Conservation (phyloP, 2,329 filamentous ascomycete species). For the Fusarium chuoi region DNA sequence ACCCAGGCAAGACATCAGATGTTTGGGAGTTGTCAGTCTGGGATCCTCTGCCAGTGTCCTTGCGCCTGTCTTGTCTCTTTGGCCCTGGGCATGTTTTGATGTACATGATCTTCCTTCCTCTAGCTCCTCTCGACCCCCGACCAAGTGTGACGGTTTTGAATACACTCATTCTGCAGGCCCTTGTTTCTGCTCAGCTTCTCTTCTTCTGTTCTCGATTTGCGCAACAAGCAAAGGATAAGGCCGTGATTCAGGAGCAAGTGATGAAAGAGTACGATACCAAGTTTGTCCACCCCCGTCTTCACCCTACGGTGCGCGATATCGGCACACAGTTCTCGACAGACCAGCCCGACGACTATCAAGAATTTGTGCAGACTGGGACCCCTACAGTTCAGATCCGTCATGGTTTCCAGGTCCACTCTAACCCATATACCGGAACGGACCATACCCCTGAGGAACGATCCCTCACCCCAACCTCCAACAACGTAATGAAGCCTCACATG, state of each 20-base stretch:
- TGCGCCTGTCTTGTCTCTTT: conserved; percentile 89
- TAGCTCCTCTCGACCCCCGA: conserved; percentile 76
- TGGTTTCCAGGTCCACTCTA: conserved; percentile 83
- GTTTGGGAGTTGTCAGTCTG: conserved; percentile 96
- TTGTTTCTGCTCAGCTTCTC: conserved; percentile 82
- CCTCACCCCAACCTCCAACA: conserved; percentile 50
- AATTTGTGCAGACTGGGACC: conserved; percentile 61
- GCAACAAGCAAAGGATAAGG: conserved; percentile 86
- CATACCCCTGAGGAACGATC: conserved; percentile 60
- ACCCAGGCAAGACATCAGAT: conserved; percentile 83
- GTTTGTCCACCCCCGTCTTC: conserved; percentile 90
- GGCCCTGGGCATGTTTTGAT: conserved; percentile 93
- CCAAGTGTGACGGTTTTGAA: conserved; percentile 89
- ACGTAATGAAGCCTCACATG: conserved; percentile 53
- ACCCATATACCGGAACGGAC: conserved; percentile 73
- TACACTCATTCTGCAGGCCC: conserved; percentile 77
- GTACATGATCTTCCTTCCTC: conserved; percentile 88
- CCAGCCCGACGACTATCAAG: conserved; percentile 53
- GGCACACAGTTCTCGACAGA: conserved; percentile 78
- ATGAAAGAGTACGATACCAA: conserved; percentile 96
- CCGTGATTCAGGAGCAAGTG: conserved; percentile 89
- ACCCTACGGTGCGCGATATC: conserved; percentile 80
- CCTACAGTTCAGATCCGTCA: conserved; percentile 74
- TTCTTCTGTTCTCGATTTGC: conserved; percentile 78
- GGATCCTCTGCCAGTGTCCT: conserved; percentile 87